These are phyloP conservation scores for Elongisporangium anandrum DNA, from an alignment of 352 stramenopile genomes.

Conservation along the genomic window DNA sequence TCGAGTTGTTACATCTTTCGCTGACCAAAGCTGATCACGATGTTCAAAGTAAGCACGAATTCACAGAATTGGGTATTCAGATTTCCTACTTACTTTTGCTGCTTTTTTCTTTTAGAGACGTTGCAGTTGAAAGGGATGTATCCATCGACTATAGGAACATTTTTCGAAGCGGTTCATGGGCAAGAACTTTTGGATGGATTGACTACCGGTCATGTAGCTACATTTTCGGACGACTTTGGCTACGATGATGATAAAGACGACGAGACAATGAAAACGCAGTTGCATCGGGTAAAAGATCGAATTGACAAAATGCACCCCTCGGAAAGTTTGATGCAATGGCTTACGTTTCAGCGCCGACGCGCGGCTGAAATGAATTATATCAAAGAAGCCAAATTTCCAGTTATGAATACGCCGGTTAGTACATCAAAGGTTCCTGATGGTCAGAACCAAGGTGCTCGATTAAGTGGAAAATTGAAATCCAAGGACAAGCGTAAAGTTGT, in stretches of 20 bases:
- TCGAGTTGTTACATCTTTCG: constrained; percentile 57
- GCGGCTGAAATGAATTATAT: constrained; percentile 26
- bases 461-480: constrained; percentile 12
- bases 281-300: constrained; percentile 23
- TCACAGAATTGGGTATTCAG: too few species aligned
- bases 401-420: neutral
- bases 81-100: too few species aligned
- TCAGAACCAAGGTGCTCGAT: constrained; percentile 8
- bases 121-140: constrained; percentile 65
- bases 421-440: constrained; percentile 2
- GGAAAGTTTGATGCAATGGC: constrained; percentile 62
- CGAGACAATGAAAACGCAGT: constrained; percentile 17
- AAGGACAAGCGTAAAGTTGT: constrained; percentile 71
- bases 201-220: constrained; percentile 46
- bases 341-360: constrained; percentile 64
- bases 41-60: constrained; percentile 50
- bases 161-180: constrained; percentile 56
- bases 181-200: constrained; percentile 50
- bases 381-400: constrained; percentile 1
- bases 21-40: constrained; percentile 48
- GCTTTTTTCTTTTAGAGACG: constrained; percentile 25
- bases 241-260: constrained; percentile 42
- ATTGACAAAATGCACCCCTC: constrained; percentile 45
- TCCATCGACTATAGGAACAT: constrained; percentile 39
- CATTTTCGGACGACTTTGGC: constrained; percentile 34